phyloP scores from a whole-genome alignment of 108 stramenopile species.

The Cyclotella distinguenda region DNA sequence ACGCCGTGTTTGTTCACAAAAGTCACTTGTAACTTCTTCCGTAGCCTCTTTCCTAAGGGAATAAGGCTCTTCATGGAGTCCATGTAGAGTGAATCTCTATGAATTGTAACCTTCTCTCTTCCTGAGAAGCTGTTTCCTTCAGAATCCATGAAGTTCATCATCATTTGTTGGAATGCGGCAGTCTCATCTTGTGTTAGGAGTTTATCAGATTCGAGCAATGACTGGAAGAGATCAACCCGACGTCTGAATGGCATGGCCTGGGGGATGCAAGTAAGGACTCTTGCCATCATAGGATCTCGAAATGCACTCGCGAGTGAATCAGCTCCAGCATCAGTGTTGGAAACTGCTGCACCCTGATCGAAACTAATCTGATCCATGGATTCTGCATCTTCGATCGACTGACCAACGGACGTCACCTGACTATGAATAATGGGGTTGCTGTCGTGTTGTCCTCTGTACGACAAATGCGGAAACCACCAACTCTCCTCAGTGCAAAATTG shows the following conservation, averaged over 20 bases:
- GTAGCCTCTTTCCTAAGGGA: constrained; percentile 57
- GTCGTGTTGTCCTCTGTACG: constrained; percentile 47
- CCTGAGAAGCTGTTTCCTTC: constrained; percentile 44
- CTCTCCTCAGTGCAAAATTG: constrained; percentile 73
- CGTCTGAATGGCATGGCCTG: constrained; percentile 84
- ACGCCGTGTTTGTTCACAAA: constrained; percentile 91
- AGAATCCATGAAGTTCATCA: constrained; percentile 43
- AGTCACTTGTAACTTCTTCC: constrained; percentile 89
- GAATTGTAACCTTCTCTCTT: constrained; percentile 68
- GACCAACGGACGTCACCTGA: constrained; percentile 34
- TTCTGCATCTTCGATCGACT: constrained; percentile 16
- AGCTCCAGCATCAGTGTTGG: constrained; percentile 44
- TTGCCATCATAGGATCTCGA: constrained; percentile 83
- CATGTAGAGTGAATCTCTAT: constrained; percentile 66
- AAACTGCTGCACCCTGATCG: constrained; percentile 3
- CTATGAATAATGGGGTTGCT: constrained; percentile 48
- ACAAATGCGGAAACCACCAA: constrained; percentile 78
- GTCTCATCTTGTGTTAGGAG: constrained; percentile 41
- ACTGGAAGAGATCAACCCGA: constrained; percentile 75
- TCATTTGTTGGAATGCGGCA: constrained; percentile 30
- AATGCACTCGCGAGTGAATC: constrained; percentile 76
- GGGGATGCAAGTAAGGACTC: constrained; percentile 77
- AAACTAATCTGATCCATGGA: constrained; percentile 33
- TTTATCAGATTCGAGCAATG: constrained; percentile 74
- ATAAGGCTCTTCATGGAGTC: constrained; percentile 80